Evolutionary conservation across 306 rosid species (phyloP).

Genomic region (Dicorynia guianensis): DNA sequence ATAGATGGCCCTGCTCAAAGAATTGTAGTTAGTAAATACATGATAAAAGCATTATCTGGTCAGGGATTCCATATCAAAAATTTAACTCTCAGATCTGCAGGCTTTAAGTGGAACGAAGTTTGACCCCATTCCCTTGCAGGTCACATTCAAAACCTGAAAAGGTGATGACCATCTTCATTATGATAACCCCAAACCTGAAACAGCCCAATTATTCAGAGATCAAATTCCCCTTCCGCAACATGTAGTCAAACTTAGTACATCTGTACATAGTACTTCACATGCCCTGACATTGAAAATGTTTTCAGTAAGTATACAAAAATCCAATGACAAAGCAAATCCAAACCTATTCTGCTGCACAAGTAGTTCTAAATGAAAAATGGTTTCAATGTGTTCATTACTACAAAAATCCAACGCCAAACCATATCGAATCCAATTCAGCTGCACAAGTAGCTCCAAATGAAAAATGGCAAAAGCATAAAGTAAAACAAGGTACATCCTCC

Average conservation of each 20-base stretch:
- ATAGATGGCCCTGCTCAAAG: slow-evolving; percentile 21
- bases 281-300: too few species aligned
- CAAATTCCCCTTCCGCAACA: slow-evolving; percentile 27
- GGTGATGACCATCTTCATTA: slow-evolving; percentile 28
- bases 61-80: slow-evolving; percentile 47
- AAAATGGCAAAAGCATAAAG: too few species aligned
- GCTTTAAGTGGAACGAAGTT: slow-evolving; percentile 29
- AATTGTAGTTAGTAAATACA: slow-evolving; percentile 36
- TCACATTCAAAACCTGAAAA: slow-evolving; percentile 35
- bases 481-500: too few species aligned
- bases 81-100: slow-evolving; percentile 53
- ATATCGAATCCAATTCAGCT: too few species aligned
- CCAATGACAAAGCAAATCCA: too few species aligned
- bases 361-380: too few species aligned
- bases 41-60: slow-evolving; percentile 18
- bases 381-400: too few species aligned
- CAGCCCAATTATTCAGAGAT: slow-evolving; percentile 29
- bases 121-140: slow-evolving; percentile 28
- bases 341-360: too few species aligned
- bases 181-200: slow-evolving; percentile 49
- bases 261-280: neutral
- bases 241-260: neutral
- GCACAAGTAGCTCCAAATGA: too few species aligned
- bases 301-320: too few species aligned
- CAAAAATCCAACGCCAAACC: too few species aligned